A percentile compares a stretch with the other conserved stretches of the same genome.
Conservation (phyloP, 768 basidiomycete genomes). For the Candolleomyces efflorescens region DNA sequence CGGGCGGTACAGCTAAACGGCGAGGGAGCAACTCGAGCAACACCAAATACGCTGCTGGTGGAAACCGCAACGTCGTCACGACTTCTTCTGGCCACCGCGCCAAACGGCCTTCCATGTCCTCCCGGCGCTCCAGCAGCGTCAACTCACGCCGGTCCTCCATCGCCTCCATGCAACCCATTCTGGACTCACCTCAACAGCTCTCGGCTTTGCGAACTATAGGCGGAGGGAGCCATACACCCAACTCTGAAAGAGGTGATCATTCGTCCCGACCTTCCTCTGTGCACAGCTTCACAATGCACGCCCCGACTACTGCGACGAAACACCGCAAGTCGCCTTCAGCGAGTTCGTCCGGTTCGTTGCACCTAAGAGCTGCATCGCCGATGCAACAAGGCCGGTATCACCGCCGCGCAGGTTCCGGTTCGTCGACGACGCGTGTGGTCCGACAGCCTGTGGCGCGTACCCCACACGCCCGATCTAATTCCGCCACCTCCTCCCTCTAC, state of each 20-base stretch:
- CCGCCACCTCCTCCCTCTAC: constrained; percentile 71
- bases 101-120: constrained; percentile 71
- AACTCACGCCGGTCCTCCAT: constrained; percentile 74
- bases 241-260: constrained; percentile 77
- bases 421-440: constrained; percentile 76
- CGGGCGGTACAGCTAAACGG: constrained; percentile 41
- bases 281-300: constrained; percentile 68
- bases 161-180: constrained; percentile 42
- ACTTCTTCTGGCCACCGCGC: constrained; percentile 40
- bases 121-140: constrained; percentile 86
- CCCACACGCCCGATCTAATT: constrained; percentile 68
- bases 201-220: constrained; percentile 61
- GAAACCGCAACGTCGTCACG: constrained; percentile 18
- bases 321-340: constrained; percentile 76
- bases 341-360: constrained; percentile 69
- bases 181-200: constrained; percentile 61
- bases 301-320: constrained; percentile 26
- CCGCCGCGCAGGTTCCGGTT: constrained; percentile 73
- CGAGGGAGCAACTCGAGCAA: constrained; percentile 40
- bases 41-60: constrained; percentile 22
- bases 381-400: constrained; percentile 63
- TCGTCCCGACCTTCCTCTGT: constrained; percentile 82
- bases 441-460: constrained; percentile 45
- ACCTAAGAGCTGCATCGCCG: constrained; percentile 70
- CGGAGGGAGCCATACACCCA: constrained; percentile 69